Conservation (phyloP, 2,329 filamentous ascomycete species). For the Westerdykella ornata region DNA sequence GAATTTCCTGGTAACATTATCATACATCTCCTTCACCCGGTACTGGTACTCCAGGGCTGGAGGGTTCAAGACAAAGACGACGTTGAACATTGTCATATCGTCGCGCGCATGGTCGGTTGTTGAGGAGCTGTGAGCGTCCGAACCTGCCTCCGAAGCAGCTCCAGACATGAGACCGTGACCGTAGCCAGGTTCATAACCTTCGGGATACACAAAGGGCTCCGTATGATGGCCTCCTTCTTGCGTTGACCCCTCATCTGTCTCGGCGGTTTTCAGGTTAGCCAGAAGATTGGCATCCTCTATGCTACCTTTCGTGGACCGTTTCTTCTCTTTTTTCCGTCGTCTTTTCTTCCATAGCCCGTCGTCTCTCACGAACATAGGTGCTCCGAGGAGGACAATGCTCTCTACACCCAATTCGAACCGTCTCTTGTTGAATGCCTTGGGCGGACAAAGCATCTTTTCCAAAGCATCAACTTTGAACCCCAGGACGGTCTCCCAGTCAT, state of each 20-base stretch:
- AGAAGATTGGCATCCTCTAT: constrained; percentile 11
- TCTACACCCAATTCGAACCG: constrained; percentile 39
- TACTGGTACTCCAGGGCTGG: constrained; percentile 68
- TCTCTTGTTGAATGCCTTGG: constrained; percentile 35
- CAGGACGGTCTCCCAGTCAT: constrained; percentile 36
- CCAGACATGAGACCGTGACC: constrained; percentile 33
- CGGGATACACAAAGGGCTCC: constrained; percentile 28
- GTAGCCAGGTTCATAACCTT: constrained; percentile 37
- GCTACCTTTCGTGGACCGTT: constrained; percentile 14
- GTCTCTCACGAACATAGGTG: constrained; percentile 39
- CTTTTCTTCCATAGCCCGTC: constrained; percentile 38
- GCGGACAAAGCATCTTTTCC: constrained; percentile 37
- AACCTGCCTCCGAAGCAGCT: constrained; percentile 33
- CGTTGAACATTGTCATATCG: constrained; percentile 95
- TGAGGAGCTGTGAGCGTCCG: constrained; percentile 37
- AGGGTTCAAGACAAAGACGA: constrained; percentile 85
- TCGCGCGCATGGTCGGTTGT: constrained; percentile 44
- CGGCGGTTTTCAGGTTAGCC: constrained; percentile 6
- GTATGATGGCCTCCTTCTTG: constrained; percentile 8
- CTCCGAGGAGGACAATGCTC: constrained; percentile 36
- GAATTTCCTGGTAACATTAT: constrained; percentile 84
- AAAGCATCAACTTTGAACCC: constrained; percentile 37
- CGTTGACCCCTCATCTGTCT: constrained; percentile 13
- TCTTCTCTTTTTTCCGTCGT: constrained; percentile 26
- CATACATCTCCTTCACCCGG: constrained; percentile 71